Percentiles rank a stretch among this genome's conserved stretches.
Conservation (phyloP, 2,329 filamentous ascomycete genomes). For the Hypomyces perniciosus region DNA sequence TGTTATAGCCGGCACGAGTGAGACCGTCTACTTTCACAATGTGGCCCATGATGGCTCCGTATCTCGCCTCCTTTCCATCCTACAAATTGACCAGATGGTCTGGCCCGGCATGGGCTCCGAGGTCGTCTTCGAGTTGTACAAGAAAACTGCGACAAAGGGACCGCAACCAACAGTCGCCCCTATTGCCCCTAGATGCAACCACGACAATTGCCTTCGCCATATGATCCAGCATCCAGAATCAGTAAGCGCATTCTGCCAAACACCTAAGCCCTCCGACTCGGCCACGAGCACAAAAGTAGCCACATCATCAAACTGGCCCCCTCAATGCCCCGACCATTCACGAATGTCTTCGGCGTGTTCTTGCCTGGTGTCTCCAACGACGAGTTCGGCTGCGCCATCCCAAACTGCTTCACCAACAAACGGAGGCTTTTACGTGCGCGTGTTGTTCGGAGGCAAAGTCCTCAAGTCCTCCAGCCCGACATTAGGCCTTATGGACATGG, state of each 20-base stretch:
- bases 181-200: no score
- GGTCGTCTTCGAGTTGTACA: conserved; percentile 69
- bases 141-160: conserved; percentile 21
- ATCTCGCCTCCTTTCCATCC: conserved; percentile 58
- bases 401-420: not conserved
- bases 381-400: conserved; percentile 21
- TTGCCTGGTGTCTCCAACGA: no score
- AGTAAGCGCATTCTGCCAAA: no score
- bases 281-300: no score
- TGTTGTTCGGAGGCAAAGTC: conserved; percentile 65
- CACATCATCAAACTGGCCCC: no score
- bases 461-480: conserved; percentile 62
- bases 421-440: conserved; percentile 46
- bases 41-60: conserved; percentile 75
- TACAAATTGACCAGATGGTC: conserved; percentile 71
- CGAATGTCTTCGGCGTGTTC: no score
- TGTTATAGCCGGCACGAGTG: conserved; percentile 35
- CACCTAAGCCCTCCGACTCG: no score
- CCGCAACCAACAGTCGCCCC: conserved; percentile 10
- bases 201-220: no score
- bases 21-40: conserved; percentile 61
- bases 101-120: conserved; percentile 82
- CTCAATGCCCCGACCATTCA: no score
- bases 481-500: conserved; percentile 65
- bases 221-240: no score